A percentile compares a stretch with the other conserved stretches of the same genome.
These are phyloP conservation scores for Candida anglica DNA, from an alignment of 805 yeast species.

Conservation along the genomic window DNA sequence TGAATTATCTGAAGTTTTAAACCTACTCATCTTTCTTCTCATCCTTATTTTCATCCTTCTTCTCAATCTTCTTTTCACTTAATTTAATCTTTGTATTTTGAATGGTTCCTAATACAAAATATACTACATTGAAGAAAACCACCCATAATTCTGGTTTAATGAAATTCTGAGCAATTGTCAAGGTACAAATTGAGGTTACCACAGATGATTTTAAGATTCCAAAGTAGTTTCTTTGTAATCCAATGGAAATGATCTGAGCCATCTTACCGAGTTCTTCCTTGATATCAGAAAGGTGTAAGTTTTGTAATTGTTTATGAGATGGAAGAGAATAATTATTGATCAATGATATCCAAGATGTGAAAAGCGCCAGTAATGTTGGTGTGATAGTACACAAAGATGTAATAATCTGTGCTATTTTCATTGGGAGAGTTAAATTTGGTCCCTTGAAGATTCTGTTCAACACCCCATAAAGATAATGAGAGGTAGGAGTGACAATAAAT, in stretches of 20 bases:
- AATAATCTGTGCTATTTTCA: constrained; percentile 47
- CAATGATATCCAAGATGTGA: constrained; percentile 49
- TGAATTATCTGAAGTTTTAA: too few relatives aligned
- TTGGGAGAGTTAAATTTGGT: constrained; percentile 33
- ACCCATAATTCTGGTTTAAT: constrained; percentile 61
- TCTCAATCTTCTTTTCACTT: constrained; percentile 15
- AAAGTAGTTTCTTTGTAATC: constrained; percentile 41
- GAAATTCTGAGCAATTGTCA: constrained; percentile 54
- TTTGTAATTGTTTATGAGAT: constrained; percentile 1
- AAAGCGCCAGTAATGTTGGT: constrained; percentile 47
- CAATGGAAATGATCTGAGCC: constrained; percentile 16
- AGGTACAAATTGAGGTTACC: constrained; percentile 48
- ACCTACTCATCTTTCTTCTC: too few relatives aligned
- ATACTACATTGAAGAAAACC: constrained; percentile 55
- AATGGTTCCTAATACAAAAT: constrained; percentile 57
- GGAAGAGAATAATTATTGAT: constrained; percentile 36
- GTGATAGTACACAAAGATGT: constrained; percentile 52
- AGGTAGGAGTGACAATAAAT: constrained; percentile 51
- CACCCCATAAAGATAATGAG: constrained; percentile 49
- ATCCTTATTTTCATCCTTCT: constrained; percentile 8
- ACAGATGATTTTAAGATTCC: constrained; percentile 50
- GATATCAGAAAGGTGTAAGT: constrained; percentile 2
- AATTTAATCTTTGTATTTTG: constrained; percentile 55
- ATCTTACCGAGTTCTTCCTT: constrained; percentile 14
- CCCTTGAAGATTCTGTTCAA: constrained; percentile 41